Evolutionary conservation across 2,329 filamentous ascomycete genomes (phyloP), one percentile per base, ranked within the genome.

Genomic region (Colletotrichum agaves): DNA sequence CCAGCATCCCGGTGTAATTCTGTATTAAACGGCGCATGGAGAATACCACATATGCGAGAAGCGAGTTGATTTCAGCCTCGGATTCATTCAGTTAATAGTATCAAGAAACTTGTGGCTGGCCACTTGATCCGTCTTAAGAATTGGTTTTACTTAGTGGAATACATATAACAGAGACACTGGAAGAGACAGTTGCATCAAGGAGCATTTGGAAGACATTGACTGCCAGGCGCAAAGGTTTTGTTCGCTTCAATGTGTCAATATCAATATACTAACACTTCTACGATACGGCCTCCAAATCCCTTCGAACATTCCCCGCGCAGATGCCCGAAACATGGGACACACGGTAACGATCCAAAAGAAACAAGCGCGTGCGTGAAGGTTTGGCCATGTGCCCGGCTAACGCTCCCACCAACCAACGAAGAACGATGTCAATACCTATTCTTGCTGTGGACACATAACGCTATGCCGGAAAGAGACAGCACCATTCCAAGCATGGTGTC

Each of bases 401-500:
- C 23, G 10, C 27, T 27, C 33, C 43, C 35, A 19, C 57, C 43
- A 62, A 27, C 21, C 63, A 41, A 12, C 12, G 41, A 52, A 15
- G 23, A 27, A 44, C 27, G 8, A 23, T 17, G 21, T 53, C 23
- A 46, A 31, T 61, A 63, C 27, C 31, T 44, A 5, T 60, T 68
- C 74, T 90, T 90, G 76, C 88, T 90, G 63, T 93, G 87, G 2
- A 97, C 94, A 79, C 94, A 97, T 27, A 97, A 79, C 3, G 85
- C 93, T 76, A 97, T 97, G 0, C 94, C 94, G 15, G 84, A 86
- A 50, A 97, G 80, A 3, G 95, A 94, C 12, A 97, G 79, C 1
- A 82, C 81, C 92, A 97, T 94, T 7, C 94, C 94, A 62, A 93
- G 80, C 85, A 91, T 93, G 0, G 93, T 97, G 77, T 95, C 93